A percentile compares a stretch with the other conserved stretches of the same genome.
Conservation (phyloP, 768 basidiomycete species). For the Lactarius hengduanensis region DNA sequence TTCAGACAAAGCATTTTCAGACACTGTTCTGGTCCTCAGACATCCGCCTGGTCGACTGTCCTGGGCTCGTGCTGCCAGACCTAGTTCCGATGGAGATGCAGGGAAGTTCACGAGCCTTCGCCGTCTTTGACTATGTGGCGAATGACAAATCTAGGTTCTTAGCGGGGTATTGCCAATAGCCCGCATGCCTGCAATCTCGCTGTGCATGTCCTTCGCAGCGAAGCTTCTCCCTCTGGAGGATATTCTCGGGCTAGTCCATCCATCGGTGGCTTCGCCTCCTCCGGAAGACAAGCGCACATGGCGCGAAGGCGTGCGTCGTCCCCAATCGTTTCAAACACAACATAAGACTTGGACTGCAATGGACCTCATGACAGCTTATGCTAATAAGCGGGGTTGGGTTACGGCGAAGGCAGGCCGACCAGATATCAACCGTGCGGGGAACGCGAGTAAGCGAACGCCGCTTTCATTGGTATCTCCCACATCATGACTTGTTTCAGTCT, state of each 20-base stretch:
- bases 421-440: conserved; percentile 87
- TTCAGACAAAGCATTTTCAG: conserved; percentile 91
- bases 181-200: conserved; percentile 77
- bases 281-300: conserved; percentile 75
- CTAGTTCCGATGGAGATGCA: conserved; percentile 81
- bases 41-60: conserved; percentile 91
- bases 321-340: conserved; percentile 27
- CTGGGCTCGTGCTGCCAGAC: conserved; percentile 90
- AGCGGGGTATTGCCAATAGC: conserved; percentile 76
- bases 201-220: conserved; percentile 72
- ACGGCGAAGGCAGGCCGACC: conserved; percentile 91
- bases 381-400: conserved; percentile 74
- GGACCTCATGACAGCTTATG: conserved; percentile 78
- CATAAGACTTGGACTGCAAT: conserved; percentile 72
- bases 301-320: conserved; percentile 47
- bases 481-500: conserved; percentile 46
- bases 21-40: conserved; percentile 87
- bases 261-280: conserved; percentile 37
- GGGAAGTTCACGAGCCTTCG: conserved; percentile 38
- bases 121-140: conserved; percentile 12
- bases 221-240: conserved; percentile 74
- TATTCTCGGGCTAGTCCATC: conserved; percentile 59
- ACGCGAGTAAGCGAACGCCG: conserved; percentile 63
- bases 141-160: conserved; percentile 49
- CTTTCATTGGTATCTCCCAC: conserved; percentile 9